These are phyloP conservation scores for Arthrinium puccinioides DNA, from an alignment of 2,329 filamentous ascomycete species.

Conservation along the genomic window DNA sequence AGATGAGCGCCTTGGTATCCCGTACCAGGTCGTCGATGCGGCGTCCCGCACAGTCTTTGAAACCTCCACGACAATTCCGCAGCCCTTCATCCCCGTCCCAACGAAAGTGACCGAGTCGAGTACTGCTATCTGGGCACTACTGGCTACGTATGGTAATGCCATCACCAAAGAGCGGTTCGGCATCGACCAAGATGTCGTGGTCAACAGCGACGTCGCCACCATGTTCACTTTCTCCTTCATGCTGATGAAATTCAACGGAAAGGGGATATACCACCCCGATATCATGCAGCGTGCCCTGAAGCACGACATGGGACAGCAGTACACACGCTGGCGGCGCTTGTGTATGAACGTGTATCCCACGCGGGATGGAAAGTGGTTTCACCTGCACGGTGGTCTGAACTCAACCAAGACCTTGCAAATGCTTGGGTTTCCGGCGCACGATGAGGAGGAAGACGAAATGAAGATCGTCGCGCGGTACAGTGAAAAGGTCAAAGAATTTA, in stretches of 20 bases:
- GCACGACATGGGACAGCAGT: conserved; percentile 16
- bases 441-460: conserved; percentile 19
- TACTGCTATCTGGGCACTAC: conserved; percentile 21
- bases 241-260: conserved; percentile 15
- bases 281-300: conserved; percentile 13
- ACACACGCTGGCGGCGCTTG: conserved; percentile 20
- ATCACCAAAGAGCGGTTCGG: conserved; percentile 14
- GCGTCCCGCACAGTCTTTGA: conserved; percentile 18
- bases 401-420: conserved; percentile 22
- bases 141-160: conserved; percentile 20
- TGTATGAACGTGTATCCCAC: conserved; percentile 17
- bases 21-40: conserved; percentile 12
- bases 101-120: conserved; percentile 22
- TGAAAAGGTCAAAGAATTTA: background rate
- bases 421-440: conserved; percentile 20
- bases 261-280: conserved; percentile 11
- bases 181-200: conserved; percentile 13
- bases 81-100: conserved; percentile 20
- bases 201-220: conserved; percentile 21
- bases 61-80: conserved; percentile 10
- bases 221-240: conserved; percentile 22
- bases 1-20: conserved; percentile 17
- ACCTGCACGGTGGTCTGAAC: conserved; percentile 13
- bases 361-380: conserved; percentile 12
- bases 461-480: conserved; percentile 15